Percentiles rank a stretch among this genome's conserved stretches.
These are phyloP conservation scores for Salvia sclarea DNA, from an alignment of 305 asterid species.

Conservation along the genomic window DNA sequence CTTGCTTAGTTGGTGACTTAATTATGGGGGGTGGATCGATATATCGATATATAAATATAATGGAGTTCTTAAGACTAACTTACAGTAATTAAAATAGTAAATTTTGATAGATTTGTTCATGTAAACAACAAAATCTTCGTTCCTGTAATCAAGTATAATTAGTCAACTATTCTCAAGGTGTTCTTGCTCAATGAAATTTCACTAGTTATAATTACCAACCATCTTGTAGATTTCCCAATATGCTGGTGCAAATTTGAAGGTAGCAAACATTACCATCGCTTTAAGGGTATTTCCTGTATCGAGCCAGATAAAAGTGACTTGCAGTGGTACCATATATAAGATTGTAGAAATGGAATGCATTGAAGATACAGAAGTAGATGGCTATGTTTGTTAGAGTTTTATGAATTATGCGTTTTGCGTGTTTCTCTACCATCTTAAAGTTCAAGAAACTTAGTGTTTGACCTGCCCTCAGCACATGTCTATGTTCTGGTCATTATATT, in stretches of 20 bases:
- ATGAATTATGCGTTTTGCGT: no score
- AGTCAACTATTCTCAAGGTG: constrained; percentile 29
- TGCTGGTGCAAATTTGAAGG: background rate
- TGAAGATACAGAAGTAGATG: background rate
- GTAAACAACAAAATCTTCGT: constrained; percentile 15
- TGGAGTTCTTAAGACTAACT: background rate
- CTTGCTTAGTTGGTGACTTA: constrained; percentile 18
- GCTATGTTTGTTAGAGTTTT: background rate
- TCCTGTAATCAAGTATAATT: constrained; percentile 11
- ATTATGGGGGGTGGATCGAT: constrained; percentile 8
- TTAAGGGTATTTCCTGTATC: background rate
- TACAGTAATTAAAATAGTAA: background rate
- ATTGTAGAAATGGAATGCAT: background rate
- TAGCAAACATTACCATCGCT: background rate
- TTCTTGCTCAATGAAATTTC: constrained; percentile 3
- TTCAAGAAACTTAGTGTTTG: constrained; percentile 16
- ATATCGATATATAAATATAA: no score
- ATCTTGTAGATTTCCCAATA: background rate
- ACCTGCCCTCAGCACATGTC: background rate
- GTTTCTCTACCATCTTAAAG: no score
- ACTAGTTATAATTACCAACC: background rate
- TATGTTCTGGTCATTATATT: background rate
- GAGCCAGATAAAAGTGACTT: background rate
- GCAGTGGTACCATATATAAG: background rate
- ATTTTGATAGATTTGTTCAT: background rate